Percentiles rank a stretch among this genome's conserved stretches.
Conservation (phyloP, 2,329 filamentous ascomycete genomes). For the Epichloe uncinata region DNA sequence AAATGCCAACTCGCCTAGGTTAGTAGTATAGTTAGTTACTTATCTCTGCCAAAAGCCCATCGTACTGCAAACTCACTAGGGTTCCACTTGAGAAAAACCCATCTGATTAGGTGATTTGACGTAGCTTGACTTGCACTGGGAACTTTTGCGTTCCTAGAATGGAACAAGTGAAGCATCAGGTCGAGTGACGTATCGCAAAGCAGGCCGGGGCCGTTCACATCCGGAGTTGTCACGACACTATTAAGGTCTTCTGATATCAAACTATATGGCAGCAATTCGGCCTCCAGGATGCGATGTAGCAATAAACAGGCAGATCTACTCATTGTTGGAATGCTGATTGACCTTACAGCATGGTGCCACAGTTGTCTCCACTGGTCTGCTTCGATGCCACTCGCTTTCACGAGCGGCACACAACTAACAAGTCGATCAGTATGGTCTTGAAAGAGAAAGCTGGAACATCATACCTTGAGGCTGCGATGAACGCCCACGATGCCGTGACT, state of each 20-base stretch:
- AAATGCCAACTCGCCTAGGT: conserved; percentile 52
- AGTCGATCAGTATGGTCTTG: conserved; percentile 9
- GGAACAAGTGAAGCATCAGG: conserved; percentile 58
- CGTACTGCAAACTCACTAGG: conserved; percentile 44
- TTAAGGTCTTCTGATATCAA: conserved; percentile 56
- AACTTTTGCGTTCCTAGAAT: conserved; percentile 51
- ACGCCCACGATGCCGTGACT: conserved; percentile 62
- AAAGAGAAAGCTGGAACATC: conserved; percentile 9
- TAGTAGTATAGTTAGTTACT: neutral
- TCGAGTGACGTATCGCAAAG: conserved; percentile 68
- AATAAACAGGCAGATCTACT: conserved; percentile 68
- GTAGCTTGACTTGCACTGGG: conserved; percentile 55
- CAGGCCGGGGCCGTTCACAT: conserved; percentile 65
- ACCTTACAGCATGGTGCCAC: conserved; percentile 63
- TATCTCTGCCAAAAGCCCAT: neutral
- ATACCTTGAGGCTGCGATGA: conserved; percentile 70
- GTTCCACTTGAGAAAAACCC: conserved; percentile 73
- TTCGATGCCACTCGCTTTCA: conserved; percentile 21
- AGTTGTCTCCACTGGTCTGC: conserved; percentile 50
- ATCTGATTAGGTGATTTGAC: conserved; percentile 61
- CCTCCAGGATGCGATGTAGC: conserved; percentile 53
- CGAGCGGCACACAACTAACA: conserved; percentile 19
- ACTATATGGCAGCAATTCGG: conserved; percentile 53
- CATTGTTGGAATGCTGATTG: conserved; percentile 53
- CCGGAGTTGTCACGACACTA: conserved; percentile 60